Conservation (phyloP, 495 filamentous ascomycete species). For the Chaetomium cochliodes region DNA sequence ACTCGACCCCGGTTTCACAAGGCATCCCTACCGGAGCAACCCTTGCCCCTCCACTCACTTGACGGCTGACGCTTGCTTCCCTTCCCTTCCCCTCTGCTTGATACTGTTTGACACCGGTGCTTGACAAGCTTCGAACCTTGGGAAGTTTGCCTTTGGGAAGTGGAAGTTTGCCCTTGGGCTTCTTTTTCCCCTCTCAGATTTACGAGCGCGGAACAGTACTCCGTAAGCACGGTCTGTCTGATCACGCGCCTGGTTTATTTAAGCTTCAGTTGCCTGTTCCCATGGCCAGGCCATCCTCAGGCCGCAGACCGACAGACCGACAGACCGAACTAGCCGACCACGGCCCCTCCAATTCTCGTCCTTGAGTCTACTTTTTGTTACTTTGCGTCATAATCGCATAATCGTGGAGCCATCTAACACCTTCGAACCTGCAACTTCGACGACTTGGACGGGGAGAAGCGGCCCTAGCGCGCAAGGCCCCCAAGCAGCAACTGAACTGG, state of each 20-base stretch:
- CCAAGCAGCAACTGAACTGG: too few species aligned
- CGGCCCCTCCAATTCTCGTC: background rate
- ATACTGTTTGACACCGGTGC: background rate
- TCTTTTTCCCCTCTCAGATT: too few species aligned
- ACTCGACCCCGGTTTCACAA: background rate
- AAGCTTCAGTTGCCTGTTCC: background rate
- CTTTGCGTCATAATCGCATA: too few species aligned
- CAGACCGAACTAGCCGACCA: background rate
- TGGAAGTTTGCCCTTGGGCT: background rate
- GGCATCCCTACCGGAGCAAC: background rate
- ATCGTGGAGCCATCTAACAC: background rate
- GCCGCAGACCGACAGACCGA: constrained; percentile 4
- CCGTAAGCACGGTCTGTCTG: background rate
- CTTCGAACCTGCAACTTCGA: background rate
- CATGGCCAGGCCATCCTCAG: constrained; percentile 2
- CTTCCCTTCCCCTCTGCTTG: background rate
- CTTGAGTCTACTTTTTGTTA: background rate
- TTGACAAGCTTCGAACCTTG: background rate
- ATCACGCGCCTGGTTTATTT: background rate
- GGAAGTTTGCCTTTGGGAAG: background rate
- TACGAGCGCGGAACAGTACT: background rate
- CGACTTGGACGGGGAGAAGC: too few species aligned
- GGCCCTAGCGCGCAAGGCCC: too few species aligned
- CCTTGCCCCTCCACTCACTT: constrained; percentile 1
- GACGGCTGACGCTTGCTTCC: background rate